Evolutionary conservation across 352 stramenopile species (phyloP), one percentile per base, ranked within the genome.

Genomic region (Phytopythium ostracodes): DNA sequence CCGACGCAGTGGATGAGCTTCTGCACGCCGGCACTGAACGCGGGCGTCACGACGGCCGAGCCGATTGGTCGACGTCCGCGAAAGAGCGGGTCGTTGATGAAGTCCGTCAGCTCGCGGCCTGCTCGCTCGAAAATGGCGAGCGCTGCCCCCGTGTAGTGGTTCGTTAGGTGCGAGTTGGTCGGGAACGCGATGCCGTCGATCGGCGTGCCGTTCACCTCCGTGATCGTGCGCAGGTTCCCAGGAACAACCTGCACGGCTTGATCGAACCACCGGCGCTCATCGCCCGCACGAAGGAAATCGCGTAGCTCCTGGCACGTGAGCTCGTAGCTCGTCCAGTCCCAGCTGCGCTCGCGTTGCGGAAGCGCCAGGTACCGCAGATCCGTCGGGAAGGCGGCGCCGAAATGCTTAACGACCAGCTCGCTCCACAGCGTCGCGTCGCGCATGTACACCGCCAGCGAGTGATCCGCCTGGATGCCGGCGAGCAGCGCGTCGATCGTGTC

Each of bases 1-100:
- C 79, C 76, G 20, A 84, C 68, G 62, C 79, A 89, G 38, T 89
- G 79, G 31, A 89, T 82, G 44, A 89, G 64, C 35, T 72, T 71
- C 11, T 64, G 61, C 50, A 79, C 79, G 24, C 73, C 63, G 2
- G 77, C 71, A 15, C 81, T 63, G 47, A 87, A 89, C 3, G 66
- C 79, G 4, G 79, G 79, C 6, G 79, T 89, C 4, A 68, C 64
- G 12, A 82, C 65, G 7, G 70, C 75, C 9, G 77, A 68, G 0
- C 77, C 75, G 1, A 67, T 69, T 8, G 58, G 63, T 11, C 76
- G 70, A 17, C 54, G 59, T 2, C 68, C 60, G 33, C 58, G 55
- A 27, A 82, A 80, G 7, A 62, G 61, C 20, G 65, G 65, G 31
- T 76, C 69, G 53, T 78, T 78, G 2, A 84, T 33, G n/a, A 33